Evolutionary conservation across 2,329 filamentous ascomycete genomes (phyloP), one percentile per base, ranked within the genome.

Genomic region (Hymenoscyphus linearis): DNA sequence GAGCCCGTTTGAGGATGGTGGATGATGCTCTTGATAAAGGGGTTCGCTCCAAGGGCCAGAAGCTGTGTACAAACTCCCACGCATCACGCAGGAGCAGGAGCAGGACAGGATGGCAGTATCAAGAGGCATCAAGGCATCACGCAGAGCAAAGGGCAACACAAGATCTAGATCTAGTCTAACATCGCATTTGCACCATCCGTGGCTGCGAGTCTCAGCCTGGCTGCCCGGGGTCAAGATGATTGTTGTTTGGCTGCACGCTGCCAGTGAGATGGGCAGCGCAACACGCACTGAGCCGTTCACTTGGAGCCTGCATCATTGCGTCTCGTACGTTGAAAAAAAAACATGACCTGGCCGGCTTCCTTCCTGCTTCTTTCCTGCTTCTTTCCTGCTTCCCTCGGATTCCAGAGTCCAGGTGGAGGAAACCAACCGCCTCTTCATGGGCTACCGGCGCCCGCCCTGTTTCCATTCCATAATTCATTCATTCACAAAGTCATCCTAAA

Each of bases 151-250:
- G 25, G 50, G 47, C 35, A 34, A 36, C 50, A 59, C 57, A 63
- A 62, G 57, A 65, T 63, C 47, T 14, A 40, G 47, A 62, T 65
- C 60, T 62, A 56, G 52, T 59, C 34, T 40, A 59, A 62, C 60
- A 37, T 52, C 36, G 52, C 26, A 52, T 37, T 59, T 35, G n/a
- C 27, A 47, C 22, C 40, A 47, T 47, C 40, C 40, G 22, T 47
- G 40, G 40, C 31, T 31, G 31, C 31, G 31, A 31, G 40, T 47
- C 40, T 7, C 40, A 47, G 31, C 4, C 31, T 5, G 40, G 40
- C 40, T 47, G 6, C 40, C 40, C n/a, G 40, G 40, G 40, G n/a
- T 50, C 34, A 52, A n/a, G 12, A 35, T 52, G 52, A 36, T 55
- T 31, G 25, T 27, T 34, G 22, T 58, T 53, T 53, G 37, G 54